Evolutionary conservation across 441 rosid species (phyloP), one percentile per base, ranked within the genome.

Genomic region (Mallotus japonicus): DNA sequence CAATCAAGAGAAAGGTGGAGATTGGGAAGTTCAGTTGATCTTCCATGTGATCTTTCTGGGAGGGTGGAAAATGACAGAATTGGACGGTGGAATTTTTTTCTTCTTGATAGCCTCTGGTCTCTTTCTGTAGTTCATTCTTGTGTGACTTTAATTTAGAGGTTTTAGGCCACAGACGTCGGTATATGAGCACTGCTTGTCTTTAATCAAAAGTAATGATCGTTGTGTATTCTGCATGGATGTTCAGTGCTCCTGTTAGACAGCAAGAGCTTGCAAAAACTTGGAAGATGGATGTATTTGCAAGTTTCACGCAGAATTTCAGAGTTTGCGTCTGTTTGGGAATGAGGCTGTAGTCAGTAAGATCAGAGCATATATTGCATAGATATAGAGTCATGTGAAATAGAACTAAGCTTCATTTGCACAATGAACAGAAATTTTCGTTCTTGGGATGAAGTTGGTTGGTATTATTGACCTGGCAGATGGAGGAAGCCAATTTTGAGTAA

Each of bases 1-100:
- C 90, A 78, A 91, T 91, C 74, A 90, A 89, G 87, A 93, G 87
- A 86, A 91, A 93, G 79, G 84, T 87, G 80, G 95, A 88, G 75
- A 80, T 93, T 5, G 96, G 98, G 73, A 93, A 91, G 79, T 87
- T 80, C 32, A 34, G 40, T 22, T 37, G 50, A 0, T 1, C 3
- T 62, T 55, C 63, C 5, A 6, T 12, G 2, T 11, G 40, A 42
- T 17, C 3, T 2, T 47, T 60, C 51, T 16, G 17, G 51, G 24
- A 37, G 72, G 55, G 32, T 54, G 55, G 32, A 44, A 28, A 40
- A 44, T 58, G 24, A 28, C 17, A 56, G 62, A 63, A 16, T 32
- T 34, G 44, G 1, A 12, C 2, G 54, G 2, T 50, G 61, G 68
- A 74, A 37, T n/a, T 56, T 50, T 54, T 22, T 65, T 58, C 46